A percentile compares a stretch with the other conserved stretches of the same genome.
These are phyloP conservation scores for Mychonastes homosphaera DNA, from an alignment of 139 green algal genomes.

Conservation along the genomic window DNA sequence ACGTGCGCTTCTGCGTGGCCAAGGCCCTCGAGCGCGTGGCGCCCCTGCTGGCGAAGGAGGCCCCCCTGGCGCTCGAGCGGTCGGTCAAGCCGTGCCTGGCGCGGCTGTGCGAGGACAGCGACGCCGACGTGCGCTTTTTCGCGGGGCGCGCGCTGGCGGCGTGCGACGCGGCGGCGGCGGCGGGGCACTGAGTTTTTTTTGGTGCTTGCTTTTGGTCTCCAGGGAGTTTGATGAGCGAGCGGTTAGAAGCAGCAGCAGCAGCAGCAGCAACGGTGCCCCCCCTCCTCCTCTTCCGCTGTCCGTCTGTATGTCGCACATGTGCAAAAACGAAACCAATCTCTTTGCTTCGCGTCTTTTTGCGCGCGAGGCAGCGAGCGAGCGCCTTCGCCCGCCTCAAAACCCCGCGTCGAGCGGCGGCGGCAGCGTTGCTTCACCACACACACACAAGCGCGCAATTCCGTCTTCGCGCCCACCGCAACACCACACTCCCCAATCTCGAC, in stretches of 20 bases:
- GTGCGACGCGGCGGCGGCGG: too few relatives aligned
- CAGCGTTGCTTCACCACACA: conserved; percentile 8
- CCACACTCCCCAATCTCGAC: too few relatives aligned
- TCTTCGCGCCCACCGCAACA: too few relatives aligned
- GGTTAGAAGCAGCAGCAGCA: too few relatives aligned
- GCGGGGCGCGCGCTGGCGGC: conserved; percentile 50
- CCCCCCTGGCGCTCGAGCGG: conserved; percentile 55
- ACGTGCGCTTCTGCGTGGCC: conserved; percentile 90
- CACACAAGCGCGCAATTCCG: too few relatives aligned
- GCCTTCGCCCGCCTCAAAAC: not conserved
- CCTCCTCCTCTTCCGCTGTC: too few relatives aligned
- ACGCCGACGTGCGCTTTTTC: conserved; percentile 92
- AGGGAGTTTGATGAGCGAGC: too few relatives aligned
- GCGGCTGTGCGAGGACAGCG: conserved; percentile 72
- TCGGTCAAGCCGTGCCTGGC: conserved; percentile 72
- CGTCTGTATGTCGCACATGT: not conserved
- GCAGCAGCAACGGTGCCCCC: not conserved
- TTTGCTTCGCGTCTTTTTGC: conserved; percentile 11
- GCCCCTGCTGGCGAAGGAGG: conserved; percentile 51
- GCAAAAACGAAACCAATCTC: not conserved
- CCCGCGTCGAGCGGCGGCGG: not conserved
- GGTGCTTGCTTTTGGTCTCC: too few relatives aligned
- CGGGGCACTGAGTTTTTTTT: too few relatives aligned
- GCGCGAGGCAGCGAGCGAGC: conserved; percentile 7
- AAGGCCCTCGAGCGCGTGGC: conserved; percentile 73